These are phyloP conservation scores for Cicer bijugum DNA, from an alignment of 306 rosid species.

Conservation along the genomic window DNA sequence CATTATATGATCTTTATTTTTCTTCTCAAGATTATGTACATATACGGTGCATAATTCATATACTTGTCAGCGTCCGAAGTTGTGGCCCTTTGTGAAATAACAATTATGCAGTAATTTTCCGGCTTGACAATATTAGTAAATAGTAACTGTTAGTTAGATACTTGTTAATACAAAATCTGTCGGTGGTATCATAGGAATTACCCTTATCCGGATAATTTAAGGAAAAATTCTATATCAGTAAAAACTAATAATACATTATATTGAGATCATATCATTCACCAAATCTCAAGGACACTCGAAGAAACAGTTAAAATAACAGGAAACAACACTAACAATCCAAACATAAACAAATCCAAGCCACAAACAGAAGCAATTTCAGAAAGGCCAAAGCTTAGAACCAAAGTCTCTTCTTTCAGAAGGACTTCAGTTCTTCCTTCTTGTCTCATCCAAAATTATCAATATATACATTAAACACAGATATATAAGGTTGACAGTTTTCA, in stretches of 20 bases:
- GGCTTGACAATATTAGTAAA: neutral
- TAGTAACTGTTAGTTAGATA: constrained; percentile 2
- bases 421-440: constrained; percentile 19
- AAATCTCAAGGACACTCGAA: constrained; percentile 34
- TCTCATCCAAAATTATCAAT: constrained; percentile 7
- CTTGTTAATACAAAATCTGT: neutral
- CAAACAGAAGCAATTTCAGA: constrained; percentile 40
- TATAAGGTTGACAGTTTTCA: constrained; percentile 23
- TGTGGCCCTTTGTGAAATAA: constrained; percentile 12
- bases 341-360: constrained; percentile 45
- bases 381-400: constrained; percentile 33
- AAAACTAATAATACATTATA: constrained; percentile 20
- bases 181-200: constrained; percentile 18
- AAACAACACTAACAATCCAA: constrained; percentile 43
- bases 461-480: constrained; percentile 48
- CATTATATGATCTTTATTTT: neutral
- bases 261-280: constrained; percentile 45
- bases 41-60: neutral
- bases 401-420: constrained; percentile 38
- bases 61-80: neutral
- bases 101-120: neutral
- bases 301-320: constrained; percentile 29
- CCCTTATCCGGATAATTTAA: constrained; percentile 1
- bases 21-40: neutral
- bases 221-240: constrained; percentile 28